These are phyloP conservation scores for Otatea glauca DNA, from an alignment of 176 grass and related monocot genomes.

Conservation along the genomic window DNA sequence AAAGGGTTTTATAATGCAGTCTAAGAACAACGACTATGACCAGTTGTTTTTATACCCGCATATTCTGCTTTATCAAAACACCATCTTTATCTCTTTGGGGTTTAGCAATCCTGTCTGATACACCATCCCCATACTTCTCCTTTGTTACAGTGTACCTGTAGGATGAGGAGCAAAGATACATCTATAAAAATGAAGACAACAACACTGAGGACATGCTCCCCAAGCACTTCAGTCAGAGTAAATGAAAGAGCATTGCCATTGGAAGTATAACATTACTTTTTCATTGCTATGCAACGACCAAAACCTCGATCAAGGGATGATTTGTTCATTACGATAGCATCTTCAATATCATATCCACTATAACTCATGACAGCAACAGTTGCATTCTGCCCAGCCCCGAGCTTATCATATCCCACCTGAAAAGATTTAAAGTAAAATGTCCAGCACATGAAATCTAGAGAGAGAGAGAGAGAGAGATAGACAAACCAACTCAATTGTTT, in stretches of 20 bases:
- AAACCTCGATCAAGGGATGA: slow-evolving; percentile 98
- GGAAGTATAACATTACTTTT: slow-evolving; percentile 69
- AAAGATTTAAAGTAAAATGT: slow-evolving; percentile 39
- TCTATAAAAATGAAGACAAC: slow-evolving; percentile 21
- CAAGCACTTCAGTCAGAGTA: slow-evolving; percentile 31
- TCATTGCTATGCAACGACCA: slow-evolving; percentile 94
- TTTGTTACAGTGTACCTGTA: slow-evolving; percentile 73
- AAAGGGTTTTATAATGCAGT: slow-evolving; percentile 27
- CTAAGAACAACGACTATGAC: slow-evolving; percentile 30
- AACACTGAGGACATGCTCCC: neutral
- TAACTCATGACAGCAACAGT: slow-evolving; percentile 97
- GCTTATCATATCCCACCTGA: slow-evolving; percentile 92
- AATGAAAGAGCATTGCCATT: slow-evolving; percentile 26
- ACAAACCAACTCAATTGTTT: slow-evolving; percentile 94
- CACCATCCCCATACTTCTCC: slow-evolving; percentile 57
- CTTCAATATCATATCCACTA: slow-evolving; percentile 98
- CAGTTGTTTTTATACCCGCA: slow-evolving; percentile 64
- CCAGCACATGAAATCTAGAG: neutral
- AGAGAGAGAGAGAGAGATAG: neutral
- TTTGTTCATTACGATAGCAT: slow-evolving; percentile 99
- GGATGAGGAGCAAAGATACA: slow-evolving; percentile 32
- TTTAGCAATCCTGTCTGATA: slow-evolving; percentile 66
- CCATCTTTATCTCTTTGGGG: slow-evolving; percentile 73
- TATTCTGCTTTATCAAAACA: slow-evolving; percentile 56
- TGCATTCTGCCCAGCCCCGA: slow-evolving; percentile 95